phyloP scores from a whole-genome alignment of 352 stramenopile species.

The Phytophthora hybrid region DNA sequence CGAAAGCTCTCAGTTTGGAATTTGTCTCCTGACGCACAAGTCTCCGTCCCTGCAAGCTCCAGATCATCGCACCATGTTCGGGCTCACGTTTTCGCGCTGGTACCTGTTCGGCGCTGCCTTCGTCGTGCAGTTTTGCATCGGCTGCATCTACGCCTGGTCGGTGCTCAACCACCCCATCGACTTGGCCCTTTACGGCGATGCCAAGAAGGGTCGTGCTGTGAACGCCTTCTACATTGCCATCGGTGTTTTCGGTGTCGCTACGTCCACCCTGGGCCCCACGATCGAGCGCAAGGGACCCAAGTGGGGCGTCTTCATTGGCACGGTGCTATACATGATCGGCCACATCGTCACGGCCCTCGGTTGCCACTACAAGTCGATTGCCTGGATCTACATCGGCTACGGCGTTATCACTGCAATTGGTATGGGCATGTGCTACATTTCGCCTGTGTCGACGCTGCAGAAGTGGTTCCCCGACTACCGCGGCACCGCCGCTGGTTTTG shows the following conservation, averaged over 20 bases:
- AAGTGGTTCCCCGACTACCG: conserved; percentile 85
- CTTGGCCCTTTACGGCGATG: conserved; percentile 57
- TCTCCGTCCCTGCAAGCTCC: conserved; percentile 10
- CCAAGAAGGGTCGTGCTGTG: conserved; percentile 59
- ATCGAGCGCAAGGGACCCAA: conserved; percentile 68
- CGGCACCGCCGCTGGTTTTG: conserved; percentile 69
- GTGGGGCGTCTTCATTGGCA: conserved; percentile 53
- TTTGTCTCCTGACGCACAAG: conserved; percentile 26
- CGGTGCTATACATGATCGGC: conserved; percentile 56
- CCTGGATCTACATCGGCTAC: conserved; percentile 71
- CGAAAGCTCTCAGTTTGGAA: conserved; percentile 34
- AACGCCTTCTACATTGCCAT: conserved; percentile 81
- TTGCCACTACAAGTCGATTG: conserved; percentile 63
- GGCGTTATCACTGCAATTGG: conserved; percentile 68
- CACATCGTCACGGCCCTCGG: conserved; percentile 64
- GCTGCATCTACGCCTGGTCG: conserved; percentile 80
- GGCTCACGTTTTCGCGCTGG: conserved; percentile 47
- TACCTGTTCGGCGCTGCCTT: conserved; percentile 73
- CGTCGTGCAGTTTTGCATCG: conserved; percentile 72
- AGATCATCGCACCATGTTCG: conserved; percentile 25
- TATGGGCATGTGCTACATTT: conserved; percentile 77
- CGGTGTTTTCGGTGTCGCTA: conserved; percentile 61
- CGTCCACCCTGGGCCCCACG: conserved; percentile 60
- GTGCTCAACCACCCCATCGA: conserved; percentile 79
- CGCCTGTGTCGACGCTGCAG: conserved; percentile 66